A percentile compares a stretch with the other conserved stretches of the same genome.
Conservation (phyloP, 345 rosid species). For the Ceriops decandra region DNA sequence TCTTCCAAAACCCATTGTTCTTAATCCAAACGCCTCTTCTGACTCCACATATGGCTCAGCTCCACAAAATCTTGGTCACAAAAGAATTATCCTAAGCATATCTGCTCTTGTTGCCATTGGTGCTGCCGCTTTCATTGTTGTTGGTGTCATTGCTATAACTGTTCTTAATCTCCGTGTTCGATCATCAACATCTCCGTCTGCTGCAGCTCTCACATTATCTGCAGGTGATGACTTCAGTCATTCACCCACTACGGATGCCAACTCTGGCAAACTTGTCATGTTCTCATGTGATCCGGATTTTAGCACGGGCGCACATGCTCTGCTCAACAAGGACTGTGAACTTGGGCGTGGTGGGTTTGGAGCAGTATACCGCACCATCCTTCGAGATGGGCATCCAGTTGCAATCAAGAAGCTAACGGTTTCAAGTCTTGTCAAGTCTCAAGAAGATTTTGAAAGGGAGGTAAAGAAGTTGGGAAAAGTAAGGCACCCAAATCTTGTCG, state of each 20-base stretch:
- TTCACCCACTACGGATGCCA: conserved; percentile 82
- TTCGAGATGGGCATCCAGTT: conserved; percentile 69
- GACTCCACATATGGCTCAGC: conserved; percentile 34
- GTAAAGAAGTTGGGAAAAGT: conserved; percentile 83
- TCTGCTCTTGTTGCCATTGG: conserved; percentile 94
- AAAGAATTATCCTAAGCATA: conserved; percentile 79
- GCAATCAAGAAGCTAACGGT: conserved; percentile 98
- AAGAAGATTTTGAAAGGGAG: conserved; percentile 87
- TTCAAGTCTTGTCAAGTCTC: conserved; percentile 94
- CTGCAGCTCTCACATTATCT: conserved; percentile 63
- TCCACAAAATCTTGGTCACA: conserved; percentile 47
- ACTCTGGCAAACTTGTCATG: conserved; percentile 99
- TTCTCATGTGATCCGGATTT: conserved; percentile 93
- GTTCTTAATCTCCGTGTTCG: conserved; percentile 81
- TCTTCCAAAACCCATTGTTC: conserved; percentile 88
- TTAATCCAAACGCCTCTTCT: conserved; percentile 68
- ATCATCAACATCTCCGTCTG: conserved; percentile 56
- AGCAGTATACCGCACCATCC: conserved; percentile 79
- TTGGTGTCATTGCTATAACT: conserved; percentile 90
- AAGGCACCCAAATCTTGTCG: conserved; percentile 73
- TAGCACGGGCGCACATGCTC: conserved; percentile 83
- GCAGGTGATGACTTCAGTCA: conserved; percentile 78
- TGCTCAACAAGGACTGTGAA: conserved; percentile 95
- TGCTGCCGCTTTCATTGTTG: conserved; percentile 89
- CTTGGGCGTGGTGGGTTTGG: conserved; percentile 98